Base-by-base conservation (phyloP, 2,329 filamentous ascomycete species). In the Epichloe bromicola region DNA sequence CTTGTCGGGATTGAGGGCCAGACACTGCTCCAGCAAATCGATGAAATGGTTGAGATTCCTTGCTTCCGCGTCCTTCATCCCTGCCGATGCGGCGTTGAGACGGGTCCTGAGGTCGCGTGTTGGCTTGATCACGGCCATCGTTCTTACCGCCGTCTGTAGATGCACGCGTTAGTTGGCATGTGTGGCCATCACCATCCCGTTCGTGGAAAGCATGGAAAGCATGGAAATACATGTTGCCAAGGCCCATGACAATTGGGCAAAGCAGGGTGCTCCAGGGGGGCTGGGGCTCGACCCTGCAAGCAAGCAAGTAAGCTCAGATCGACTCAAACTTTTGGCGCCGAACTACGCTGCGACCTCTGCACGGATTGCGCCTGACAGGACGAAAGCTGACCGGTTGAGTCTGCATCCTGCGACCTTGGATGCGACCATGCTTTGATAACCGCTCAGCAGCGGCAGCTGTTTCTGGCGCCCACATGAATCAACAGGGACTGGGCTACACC, bases 1-100 rank as follows among this genome's bases (percentile, higher is more conserved):
- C 74, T 94, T 95, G 65, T 95, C 90, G 1, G 91, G 88, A 63
- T 97, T 95, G 56, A 97, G 76, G 53, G 84, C 82, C 56, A 98
- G 74, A 64, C 90, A 97, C 51, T 86, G 84, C 62, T 95, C 90
- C 52, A 98, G 70, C 46, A 98, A 71, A 66, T 97, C 90, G 58
- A 88, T 76, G 67, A 98, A 95, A 49, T 85, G 75, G 53, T 85
- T 83, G 55, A 96, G 71, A 60, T 96, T 88, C 65, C 83, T 85
- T 39, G 78, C 72, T 65, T 93, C 88, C 10, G 73, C 72, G 55
- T 90, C 85, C 47, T 74, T 80, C 74, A 95, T 83, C 48, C 82
- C 85, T 51, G 79, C 80, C 5, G 83, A 83, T 20, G 83, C 86
- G 54, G 83, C 82, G 64, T 85, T 75, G 48, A 98, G 75, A 57